Evolutionary conservation across 164 flowering plant genomes (phyloP).

Genomic region (Macadamia tetraphylla): DNA sequence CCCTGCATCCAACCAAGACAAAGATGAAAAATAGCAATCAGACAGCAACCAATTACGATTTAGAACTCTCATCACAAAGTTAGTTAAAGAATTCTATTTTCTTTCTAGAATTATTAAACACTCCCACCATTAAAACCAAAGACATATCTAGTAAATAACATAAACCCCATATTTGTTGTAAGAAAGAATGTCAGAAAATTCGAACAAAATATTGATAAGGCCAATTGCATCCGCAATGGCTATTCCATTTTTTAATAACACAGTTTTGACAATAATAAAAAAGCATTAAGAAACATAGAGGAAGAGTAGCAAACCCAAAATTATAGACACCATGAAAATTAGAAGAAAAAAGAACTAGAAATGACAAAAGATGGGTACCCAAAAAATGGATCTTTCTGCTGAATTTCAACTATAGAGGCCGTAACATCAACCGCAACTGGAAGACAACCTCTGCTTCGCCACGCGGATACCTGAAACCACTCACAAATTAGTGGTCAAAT

Average conservation of each 20-base stretch:
- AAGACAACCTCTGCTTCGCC: slow-evolving; percentile 79
- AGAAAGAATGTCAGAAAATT: neutral
- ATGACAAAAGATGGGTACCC: slow-evolving; percentile 25
- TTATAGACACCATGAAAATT: neutral
- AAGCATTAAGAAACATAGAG: too few species aligned
- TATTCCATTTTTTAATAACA: too few species aligned
- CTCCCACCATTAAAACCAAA: neutral
- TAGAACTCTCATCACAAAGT: too few species aligned
- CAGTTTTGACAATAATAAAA: too few species aligned
- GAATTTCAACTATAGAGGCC: slow-evolving; percentile 60
- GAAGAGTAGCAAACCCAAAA: neutral
- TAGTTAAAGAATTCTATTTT: too few species aligned
- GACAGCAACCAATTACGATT: neutral
- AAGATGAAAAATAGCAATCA: neutral
- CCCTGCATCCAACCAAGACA: slow-evolving; percentile 6
- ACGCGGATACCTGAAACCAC: slow-evolving; percentile 48
- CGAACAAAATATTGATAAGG: too few species aligned
- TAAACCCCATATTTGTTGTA: neutral
- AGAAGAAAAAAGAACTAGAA: neutral
- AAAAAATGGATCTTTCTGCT: slow-evolving; percentile 68
- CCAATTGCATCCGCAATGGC: too few species aligned
- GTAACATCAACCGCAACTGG: slow-evolving; percentile 68
- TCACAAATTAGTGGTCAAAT: neutral
- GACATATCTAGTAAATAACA: neutral
- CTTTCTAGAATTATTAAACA: too few species aligned